phyloP scores from a whole-genome alignment of 352 stramenopile species.

The Pythium sukuiense region DNA sequence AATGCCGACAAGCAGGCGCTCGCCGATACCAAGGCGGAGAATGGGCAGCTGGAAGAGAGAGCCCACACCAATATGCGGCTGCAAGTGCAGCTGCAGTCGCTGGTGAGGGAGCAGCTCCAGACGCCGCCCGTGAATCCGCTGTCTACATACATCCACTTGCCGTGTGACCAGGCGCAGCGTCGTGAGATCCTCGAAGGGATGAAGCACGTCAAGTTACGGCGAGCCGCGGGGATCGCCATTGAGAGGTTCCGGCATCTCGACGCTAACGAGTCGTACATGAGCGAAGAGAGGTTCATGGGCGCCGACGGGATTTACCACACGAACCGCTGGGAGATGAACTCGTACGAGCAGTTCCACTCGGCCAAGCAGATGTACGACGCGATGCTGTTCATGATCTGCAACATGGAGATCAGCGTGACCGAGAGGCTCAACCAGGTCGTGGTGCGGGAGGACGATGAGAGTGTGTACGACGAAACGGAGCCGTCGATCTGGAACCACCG shows the following conservation, averaged over 20 bases:
- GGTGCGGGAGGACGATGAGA: constrained; percentile 45
- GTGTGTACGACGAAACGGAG: constrained; percentile 7
- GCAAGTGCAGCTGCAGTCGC: not conserved
- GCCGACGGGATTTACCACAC: not conserved
- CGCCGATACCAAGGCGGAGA: not conserved
- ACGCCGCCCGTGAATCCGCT: not conserved
- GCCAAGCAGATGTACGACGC: constrained; percentile 46
- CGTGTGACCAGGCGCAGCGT: not conserved
- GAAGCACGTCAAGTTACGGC: not conserved
- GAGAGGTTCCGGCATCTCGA: not conserved
- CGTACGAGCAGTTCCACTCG: constrained; percentile 35
- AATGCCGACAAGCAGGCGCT: not conserved
- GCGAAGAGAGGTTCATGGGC: constrained; percentile 1
- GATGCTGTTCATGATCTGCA: constrained; percentile 37
- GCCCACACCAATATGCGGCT: not conserved
- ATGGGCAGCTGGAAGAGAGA: not conserved
- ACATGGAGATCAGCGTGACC: constrained; percentile 52
- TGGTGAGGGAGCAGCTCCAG: not conserved
- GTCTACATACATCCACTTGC: constrained; percentile 3
- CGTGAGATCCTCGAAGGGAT: not conserved
- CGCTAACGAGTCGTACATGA: not conserved
- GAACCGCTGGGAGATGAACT: constrained; percentile 36
- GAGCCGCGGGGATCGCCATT: not conserved
- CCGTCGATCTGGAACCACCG: constrained; percentile 39
- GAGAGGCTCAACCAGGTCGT: constrained; percentile 42